A percentile compares a stretch with the other conserved stretches of the same genome.
Conservation (phyloP, 2,329 filamentous ascomycete species). For the Calonectria naviculata region DNA sequence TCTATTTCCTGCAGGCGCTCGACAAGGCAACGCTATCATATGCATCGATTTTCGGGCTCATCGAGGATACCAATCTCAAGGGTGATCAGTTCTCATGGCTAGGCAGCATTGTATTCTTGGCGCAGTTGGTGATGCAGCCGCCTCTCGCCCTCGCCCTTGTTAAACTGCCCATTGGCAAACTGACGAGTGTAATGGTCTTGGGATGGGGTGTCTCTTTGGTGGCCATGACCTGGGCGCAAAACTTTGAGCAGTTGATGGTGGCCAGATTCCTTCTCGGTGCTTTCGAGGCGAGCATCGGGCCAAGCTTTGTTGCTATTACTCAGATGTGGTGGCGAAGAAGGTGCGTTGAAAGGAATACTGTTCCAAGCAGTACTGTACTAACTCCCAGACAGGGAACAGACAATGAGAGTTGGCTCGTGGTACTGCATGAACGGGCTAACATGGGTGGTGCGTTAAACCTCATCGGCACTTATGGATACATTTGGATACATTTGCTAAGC, state of each 20-base stretch:
- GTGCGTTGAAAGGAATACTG: constrained; percentile 16
- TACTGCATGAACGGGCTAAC: constrained; percentile 71
- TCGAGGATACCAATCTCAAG: constrained; percentile 66
- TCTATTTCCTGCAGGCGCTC: constrained; percentile 72
- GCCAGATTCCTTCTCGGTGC: constrained; percentile 67
- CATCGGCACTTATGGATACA: too few species aligned
- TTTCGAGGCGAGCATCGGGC: constrained; percentile 61
- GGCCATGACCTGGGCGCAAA: constrained; percentile 62
- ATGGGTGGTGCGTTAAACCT: constrained; percentile 54
- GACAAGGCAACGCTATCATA: constrained; percentile 73
- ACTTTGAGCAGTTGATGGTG: constrained; percentile 60
- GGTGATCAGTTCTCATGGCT: constrained; percentile 71
- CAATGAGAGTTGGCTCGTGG: constrained; percentile 66
- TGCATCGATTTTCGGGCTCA: constrained; percentile 72
- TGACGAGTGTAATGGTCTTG: constrained; percentile 66
- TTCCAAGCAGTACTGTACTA: constrained; percentile 1
- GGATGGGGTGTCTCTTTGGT: constrained; percentile 65
- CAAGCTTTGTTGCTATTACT: constrained; percentile 67
- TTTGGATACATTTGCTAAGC: not conserved
- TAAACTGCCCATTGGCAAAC: constrained; percentile 70
- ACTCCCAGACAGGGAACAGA: constrained; percentile 59
- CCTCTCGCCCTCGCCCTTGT: constrained; percentile 67
- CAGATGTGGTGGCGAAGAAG: constrained; percentile 71
- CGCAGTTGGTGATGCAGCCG: constrained; percentile 68
- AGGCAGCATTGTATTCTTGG: constrained; percentile 70